phyloP scores from a whole-genome alignment of 2,329 filamentous ascomycete species.

The Tricladium varicosporioides region DNA sequence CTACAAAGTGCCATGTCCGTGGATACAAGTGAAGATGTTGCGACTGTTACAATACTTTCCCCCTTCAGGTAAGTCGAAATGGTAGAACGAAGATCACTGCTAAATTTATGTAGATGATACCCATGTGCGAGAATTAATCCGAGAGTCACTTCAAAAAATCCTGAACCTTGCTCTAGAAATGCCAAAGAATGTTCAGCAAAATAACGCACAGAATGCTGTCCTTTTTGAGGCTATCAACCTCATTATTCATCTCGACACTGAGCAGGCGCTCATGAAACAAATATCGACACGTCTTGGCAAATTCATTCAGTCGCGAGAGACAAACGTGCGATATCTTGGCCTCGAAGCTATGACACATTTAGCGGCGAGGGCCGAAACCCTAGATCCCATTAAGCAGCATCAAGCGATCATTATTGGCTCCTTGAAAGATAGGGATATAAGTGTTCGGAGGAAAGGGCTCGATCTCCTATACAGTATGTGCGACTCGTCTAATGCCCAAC shows the following conservation, averaged over 20 bases:
- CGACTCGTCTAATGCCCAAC: constrained; percentile 87
- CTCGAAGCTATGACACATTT: constrained; percentile 98
- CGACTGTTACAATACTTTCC: constrained; percentile 93
- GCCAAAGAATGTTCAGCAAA: constrained; percentile 98
- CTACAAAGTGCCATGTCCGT: constrained; percentile 99
- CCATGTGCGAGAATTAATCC: constrained; percentile 86
- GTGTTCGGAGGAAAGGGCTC: constrained; percentile 90
- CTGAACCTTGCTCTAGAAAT: constrained; percentile 88
- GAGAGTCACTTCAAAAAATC: constrained; percentile 87
- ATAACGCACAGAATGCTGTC: constrained; percentile 97
- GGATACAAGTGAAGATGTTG: constrained; percentile 94
- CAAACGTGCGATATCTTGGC: constrained; percentile 93
- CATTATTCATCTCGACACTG: constrained; percentile 95
- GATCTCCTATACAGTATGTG: constrained; percentile 99
- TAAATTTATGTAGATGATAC: constrained; percentile 69
- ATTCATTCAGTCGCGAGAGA: constrained; percentile 95
- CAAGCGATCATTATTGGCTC: constrained; percentile 95
- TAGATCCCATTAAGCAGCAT: constrained; percentile 97
- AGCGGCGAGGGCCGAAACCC: constrained; percentile 85
- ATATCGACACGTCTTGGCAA: constrained; percentile 88
- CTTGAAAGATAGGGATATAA: constrained; percentile 92
- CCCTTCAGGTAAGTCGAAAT: constrained; percentile 67
- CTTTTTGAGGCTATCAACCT: constrained; percentile 98
- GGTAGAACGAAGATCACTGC: background rate
- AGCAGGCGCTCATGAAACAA: constrained; percentile 92